These are phyloP conservation scores for Psilocybe tampanensis DNA, from an alignment of 768 basidiomycete genomes.

Conservation along the genomic window DNA sequence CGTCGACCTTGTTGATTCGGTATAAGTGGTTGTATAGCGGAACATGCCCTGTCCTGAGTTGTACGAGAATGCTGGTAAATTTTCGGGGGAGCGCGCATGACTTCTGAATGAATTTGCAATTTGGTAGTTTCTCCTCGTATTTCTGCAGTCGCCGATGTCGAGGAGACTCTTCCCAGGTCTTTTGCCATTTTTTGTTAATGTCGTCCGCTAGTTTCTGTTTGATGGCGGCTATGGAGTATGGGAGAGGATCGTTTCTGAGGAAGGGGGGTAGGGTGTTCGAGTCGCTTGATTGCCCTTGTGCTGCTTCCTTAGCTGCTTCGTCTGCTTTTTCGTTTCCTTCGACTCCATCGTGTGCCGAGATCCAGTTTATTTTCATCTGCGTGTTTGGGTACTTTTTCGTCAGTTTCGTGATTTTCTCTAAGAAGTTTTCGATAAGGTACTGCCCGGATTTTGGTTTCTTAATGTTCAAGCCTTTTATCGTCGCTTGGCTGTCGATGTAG, in stretches of 20 bases:
- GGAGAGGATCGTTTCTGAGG: not conserved
- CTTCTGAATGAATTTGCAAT: not conserved
- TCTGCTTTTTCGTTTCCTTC: conserved; percentile 1
- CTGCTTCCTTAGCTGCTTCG: not conserved
- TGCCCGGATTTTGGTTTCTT: conserved; percentile 3
- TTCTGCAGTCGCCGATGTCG: not conserved
- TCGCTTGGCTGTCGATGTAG: not conserved
- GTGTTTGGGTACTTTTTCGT: not conserved
- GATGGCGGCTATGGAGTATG: not conserved
- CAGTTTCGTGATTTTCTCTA: not conserved
- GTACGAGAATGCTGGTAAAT: not conserved
- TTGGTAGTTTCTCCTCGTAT: not conserved
- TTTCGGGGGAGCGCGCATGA: not conserved
- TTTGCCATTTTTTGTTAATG: not conserved
- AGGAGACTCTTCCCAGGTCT: not conserved
- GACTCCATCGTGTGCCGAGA: conserved; percentile 1
- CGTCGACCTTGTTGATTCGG: not conserved
- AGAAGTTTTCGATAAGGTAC: conserved; percentile 1
- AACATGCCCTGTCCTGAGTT: not conserved
- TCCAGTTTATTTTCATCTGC: not conserved
- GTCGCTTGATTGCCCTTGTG: not conserved
- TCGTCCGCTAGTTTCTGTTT: not conserved
- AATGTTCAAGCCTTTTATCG: not conserved
- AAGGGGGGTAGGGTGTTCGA: not conserved
- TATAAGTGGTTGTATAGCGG: not conserved